These are phyloP conservation scores for Pseudogymnoascus sp. DNA, from an alignment of 2,329 filamentous ascomycete species.

Conservation along the genomic window DNA sequence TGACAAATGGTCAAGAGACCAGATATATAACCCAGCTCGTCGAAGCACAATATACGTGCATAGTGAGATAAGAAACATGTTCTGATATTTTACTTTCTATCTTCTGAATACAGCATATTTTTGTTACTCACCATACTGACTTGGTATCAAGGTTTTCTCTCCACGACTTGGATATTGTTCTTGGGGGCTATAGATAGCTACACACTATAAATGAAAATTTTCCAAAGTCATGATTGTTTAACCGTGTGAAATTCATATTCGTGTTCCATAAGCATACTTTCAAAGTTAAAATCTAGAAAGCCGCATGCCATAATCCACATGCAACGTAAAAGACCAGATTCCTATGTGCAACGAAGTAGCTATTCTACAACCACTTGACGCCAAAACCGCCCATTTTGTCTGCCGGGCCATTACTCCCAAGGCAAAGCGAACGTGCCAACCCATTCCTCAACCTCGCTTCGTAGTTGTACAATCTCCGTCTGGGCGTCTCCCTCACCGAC, in stretches of 20 bases:
- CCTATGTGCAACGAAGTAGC: slow-evolving; percentile 5
- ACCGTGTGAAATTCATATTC: not conserved
- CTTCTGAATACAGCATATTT: not conserved
- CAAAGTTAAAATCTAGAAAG: not conserved
- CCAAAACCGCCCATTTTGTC: not conserved
- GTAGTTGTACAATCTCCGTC: slow-evolving; percentile 63
- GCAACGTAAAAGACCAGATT: not conserved
- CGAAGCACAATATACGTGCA: slow-evolving; percentile 7
- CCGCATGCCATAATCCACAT: not conserved
- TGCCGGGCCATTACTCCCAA: slow-evolving; percentile 36
- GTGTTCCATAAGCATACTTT: slow-evolving; percentile 4
- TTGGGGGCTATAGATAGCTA: not conserved
- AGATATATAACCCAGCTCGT: slow-evolving; percentile 10
- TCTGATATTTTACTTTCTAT: not conserved
- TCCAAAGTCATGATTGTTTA: not conserved
- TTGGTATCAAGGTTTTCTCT: not conserved
- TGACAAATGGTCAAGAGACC: slow-evolving; percentile 9
- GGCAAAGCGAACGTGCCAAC: slow-evolving; percentile 65
- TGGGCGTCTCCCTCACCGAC: slow-evolving; percentile 59
- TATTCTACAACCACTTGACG: slow-evolving; percentile 6
- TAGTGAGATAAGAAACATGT: slow-evolving; percentile 7
- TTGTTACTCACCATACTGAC: not conserved
- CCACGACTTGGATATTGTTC: not conserved
- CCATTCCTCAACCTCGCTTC: slow-evolving; percentile 70
- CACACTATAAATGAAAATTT: not conserved